Base-by-base conservation (phyloP, 1,284 basidiomycete genomes). In the Wolfiporia cocos region DNA sequence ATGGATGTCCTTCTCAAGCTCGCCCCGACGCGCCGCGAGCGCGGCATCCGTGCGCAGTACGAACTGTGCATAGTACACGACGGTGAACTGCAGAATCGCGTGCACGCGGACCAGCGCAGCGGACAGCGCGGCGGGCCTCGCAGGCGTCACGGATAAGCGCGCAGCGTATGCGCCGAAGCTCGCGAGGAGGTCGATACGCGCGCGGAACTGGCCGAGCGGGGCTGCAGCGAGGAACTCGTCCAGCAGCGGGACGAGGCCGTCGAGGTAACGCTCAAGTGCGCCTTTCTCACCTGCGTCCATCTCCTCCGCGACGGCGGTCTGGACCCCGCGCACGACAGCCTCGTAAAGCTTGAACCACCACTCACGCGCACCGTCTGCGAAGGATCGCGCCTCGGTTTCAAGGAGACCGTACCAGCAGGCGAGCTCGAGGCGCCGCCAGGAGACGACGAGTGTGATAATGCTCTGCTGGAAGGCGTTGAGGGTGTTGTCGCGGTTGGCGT, bases 321-420 rank as follows among this genome's bases (percentile, higher is more conserved):
- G 55, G 15, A 82, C 68, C 19, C 86, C 86, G 20, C 80, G 75
- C 48, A 95, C 68, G 20, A 79, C 63, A 3, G 82, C 76, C 51
- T 97, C 90, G 63, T 95, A 97, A 19, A 99, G 67, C 11, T 79
- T 78, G 73, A 98, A 92, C 84, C 93, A 98, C 85, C 91, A 98
- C 33, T 86, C 78, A 1, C 81, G 72, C n/a, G 78, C 75, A 14
- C 75, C 74, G 4, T 72, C 69, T 19, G 73, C 66, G 57, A 90
- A 93, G 3, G 66, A 63, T 15, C 56, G 63, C 4, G 72, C 70
- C 56, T 97, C 85, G 0, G 80, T 76, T 49, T 90, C 80, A 37
- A 99, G 70, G 7, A 99, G 69, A 20, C 71, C 71, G 46, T 84
- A 78, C 96, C 96, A 99, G 40, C 85, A 89, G 3, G 82, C 73